Evolutionary conservation across 345 rosid genomes (phyloP), one percentile per base, ranked within the genome.

Genomic region (Camelina hispida): DNA sequence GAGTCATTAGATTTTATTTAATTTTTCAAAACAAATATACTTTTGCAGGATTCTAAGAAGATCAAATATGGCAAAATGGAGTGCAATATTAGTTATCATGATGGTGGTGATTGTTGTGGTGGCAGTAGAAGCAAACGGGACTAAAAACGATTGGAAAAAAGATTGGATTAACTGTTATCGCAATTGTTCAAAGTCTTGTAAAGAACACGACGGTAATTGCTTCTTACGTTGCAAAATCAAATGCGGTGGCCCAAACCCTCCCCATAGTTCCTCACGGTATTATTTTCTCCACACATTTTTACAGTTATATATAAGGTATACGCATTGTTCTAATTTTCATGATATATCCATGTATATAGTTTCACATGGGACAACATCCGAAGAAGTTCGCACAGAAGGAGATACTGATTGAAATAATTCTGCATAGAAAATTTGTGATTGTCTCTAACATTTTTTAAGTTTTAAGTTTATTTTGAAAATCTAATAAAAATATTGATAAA

Each of bases 171-270:
- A 2, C 2, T 62, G 76, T 52, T 72, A 16, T 38, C 20, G 44
- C 4, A 3, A 13, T 1, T 72, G 76, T 42, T 44, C 72, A 6
- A 14, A 47, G 15, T 12, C 15, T 22, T 74, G 78, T 47, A 0
- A 2, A 0, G 6, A 7, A 3, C 15, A 47, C 11, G 66, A 66
- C 2, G 72, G 66, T 23, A 2, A 66, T 57, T 74, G 66, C 13
- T 56, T 11, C 14, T 66, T 37, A 66, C 66, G 40, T 11, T 73
- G 71, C 32, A 65, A 65, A 57, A 8, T 74, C 51, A 22, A 57
- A 46, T 74, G 78, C 38, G 72, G 71, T 44, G 78, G 78, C 62
- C 78, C 78, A 34, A 65, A 74, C 38, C 78, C 78, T 65, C 66
- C 54, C 14, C 20, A 15, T 63, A 25, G 35, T 16, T 25, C n/a